A percentile compares a stretch with the other conserved stretches of the same genome.
phyloP scores from a whole-genome alignment of 495 filamentous ascomycete species.

The Lineolata rhizophorae region DNA sequence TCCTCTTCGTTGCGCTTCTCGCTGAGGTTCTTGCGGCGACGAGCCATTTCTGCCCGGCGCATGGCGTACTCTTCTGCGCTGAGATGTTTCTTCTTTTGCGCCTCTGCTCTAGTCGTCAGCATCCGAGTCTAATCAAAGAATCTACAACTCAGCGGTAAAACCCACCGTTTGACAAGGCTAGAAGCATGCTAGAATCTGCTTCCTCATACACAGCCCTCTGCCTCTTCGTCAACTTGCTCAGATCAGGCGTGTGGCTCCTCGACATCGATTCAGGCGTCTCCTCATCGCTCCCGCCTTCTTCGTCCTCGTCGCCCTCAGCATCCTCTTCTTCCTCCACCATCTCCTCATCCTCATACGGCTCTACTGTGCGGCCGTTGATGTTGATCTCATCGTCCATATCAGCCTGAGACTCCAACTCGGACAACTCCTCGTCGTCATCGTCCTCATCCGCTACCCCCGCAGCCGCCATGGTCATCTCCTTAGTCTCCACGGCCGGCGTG shows the following conservation, averaged over 20 bases:
- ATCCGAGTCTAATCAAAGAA: background rate
- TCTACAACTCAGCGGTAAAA: background rate
- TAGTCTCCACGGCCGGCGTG: slow-evolving; percentile 29
- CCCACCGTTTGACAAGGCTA: slow-evolving; percentile 72
- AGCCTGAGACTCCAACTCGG: slow-evolving; percentile 19
- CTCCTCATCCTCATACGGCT: slow-evolving; percentile 27
- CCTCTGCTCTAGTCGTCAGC: slow-evolving; percentile 30
- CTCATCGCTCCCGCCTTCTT: slow-evolving; percentile 45
- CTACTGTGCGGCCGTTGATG: too few species aligned
- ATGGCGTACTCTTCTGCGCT: slow-evolving; percentile 91
- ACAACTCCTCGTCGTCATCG: slow-evolving; percentile 23
- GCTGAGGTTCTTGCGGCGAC: slow-evolving; percentile 83
- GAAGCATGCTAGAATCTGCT: slow-evolving; percentile 39
- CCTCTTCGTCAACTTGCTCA: slow-evolving; percentile 70
- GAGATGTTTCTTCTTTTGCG: slow-evolving; percentile 77
- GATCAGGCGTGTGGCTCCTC: slow-evolving; percentile 47
- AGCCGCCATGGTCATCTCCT: slow-evolving; percentile 32
- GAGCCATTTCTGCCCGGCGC: slow-evolving; percentile 88
- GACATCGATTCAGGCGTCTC: slow-evolving; percentile 30
- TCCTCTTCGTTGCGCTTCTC: slow-evolving; percentile 98
- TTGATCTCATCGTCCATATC: slow-evolving; percentile 28
- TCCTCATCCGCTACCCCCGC: slow-evolving; percentile 19
- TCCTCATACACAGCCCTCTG: slow-evolving; percentile 59
- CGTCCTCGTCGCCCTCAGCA: slow-evolving; percentile 23
- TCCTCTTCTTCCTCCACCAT: slow-evolving; percentile 26